Conservation (phyloP, 2,329 filamentous ascomycete species). For the Fusarium sp. region DNA sequence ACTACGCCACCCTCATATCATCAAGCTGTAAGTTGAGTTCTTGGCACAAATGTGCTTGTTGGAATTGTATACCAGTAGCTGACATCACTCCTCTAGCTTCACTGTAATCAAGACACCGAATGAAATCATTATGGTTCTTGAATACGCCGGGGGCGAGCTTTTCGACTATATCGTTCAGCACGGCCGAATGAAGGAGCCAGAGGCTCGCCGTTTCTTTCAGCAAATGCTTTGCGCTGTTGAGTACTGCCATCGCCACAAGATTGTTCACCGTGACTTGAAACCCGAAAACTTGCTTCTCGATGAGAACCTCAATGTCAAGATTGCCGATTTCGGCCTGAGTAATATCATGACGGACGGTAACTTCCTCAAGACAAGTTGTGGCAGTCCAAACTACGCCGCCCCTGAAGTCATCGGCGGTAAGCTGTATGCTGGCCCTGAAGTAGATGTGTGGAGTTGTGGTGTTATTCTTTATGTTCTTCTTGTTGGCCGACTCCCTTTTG, state of each 20-base stretch:
- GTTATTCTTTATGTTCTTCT: conserved; percentile 90
- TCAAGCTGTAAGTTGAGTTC: conserved; percentile 82
- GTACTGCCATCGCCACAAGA: conserved; percentile 98
- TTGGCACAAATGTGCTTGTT: neutral
- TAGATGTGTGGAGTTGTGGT: conserved; percentile 98
- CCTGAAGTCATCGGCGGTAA: conserved; percentile 98
- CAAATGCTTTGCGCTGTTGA: conserved; percentile 99
- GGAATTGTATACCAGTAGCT: conserved; percentile 7
- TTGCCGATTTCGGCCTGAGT: conserved; percentile 97
- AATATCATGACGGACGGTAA: conserved; percentile 99
- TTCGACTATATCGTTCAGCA: conserved; percentile 99
- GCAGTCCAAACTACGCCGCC: conserved; percentile 97
- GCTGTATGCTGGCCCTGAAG: conserved; percentile 95
- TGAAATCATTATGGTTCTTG: conserved; percentile 99
- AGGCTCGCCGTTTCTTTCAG: conserved; percentile 98
- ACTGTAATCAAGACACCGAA: conserved; percentile 95
- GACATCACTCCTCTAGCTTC: conserved; percentile 67
- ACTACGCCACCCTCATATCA: conserved; percentile 96
- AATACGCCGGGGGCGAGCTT: conserved; percentile 95
- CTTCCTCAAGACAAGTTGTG: conserved; percentile 98
- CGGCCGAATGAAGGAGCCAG: conserved; percentile 89
- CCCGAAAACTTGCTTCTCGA: conserved; percentile 97
- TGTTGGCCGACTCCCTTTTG: conserved; percentile 89
- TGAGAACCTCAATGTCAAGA: conserved; percentile 97
- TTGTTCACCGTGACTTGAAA: conserved; percentile 97